A percentile compares a stretch with the other conserved stretches of the same genome.
Evolutionary conservation across 345 rosid genomes (phyloP).

Genomic region (Orychophragmus violaceus): DNA sequence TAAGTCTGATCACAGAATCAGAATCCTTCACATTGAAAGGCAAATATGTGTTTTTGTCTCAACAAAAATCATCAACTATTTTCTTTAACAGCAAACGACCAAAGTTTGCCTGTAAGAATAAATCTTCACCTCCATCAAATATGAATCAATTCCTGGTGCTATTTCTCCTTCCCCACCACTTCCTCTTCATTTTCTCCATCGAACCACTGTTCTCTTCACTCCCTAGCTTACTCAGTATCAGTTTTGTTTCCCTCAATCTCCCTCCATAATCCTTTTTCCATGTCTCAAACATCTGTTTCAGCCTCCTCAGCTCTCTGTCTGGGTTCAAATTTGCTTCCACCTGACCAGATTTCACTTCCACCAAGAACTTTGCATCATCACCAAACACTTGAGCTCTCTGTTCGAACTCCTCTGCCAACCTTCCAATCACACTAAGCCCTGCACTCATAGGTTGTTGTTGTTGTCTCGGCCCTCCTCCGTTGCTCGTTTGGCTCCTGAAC

Average conservation of each 20-base stretch:
- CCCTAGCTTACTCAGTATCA: slow-evolving; percentile 78
- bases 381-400: slow-evolving; percentile 96
- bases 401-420: slow-evolving; percentile 90
- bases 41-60: slow-evolving; percentile 6
- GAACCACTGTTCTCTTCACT: slow-evolving; percentile 69
- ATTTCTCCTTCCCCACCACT: slow-evolving; percentile 98
- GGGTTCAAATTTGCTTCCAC: slow-evolving; percentile 92
- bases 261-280: slow-evolving; percentile 94
- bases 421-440: slow-evolving; percentile 76
- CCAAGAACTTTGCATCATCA: slow-evolving; percentile 92
- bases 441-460: slow-evolving; percentile 55
- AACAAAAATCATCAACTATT: slow-evolving; percentile 2
- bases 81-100: slow-evolving; percentile 28
- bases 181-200: slow-evolving; percentile 64
- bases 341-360: slow-evolving; percentile 96
- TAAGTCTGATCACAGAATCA: slow-evolving; percentile 9
- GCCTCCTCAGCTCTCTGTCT: slow-evolving; percentile 72
- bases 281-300: slow-evolving; percentile 92
- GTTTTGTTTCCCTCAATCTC: slow-evolving; percentile 81
- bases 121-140: neutral
- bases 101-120: slow-evolving; percentile 25
- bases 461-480: slow-evolving; percentile 51
- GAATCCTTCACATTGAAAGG: neutral
- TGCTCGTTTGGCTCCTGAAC: slow-evolving; percentile 53
- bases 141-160: slow-evolving; percentile 64